phyloP scores from a whole-genome alignment of 129 eudicot genomes.

The Pseudognaphalium luteoalbum region DNA sequence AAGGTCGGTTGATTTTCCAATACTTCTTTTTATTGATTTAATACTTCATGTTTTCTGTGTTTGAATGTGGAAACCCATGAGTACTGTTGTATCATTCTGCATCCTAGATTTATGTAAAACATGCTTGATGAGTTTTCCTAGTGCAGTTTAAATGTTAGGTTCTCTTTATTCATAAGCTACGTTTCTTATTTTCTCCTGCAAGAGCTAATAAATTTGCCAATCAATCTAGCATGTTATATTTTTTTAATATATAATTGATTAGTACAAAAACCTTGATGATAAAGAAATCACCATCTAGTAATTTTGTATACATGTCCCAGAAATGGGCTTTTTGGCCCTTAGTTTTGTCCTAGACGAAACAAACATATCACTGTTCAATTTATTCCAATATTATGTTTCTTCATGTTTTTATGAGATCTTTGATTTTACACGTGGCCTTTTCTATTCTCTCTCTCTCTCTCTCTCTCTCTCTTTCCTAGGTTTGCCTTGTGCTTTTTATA shows the following conservation, averaged over 20 bases:
- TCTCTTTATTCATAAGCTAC: not conserved
- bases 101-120: conserved; percentile 9
- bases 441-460: not conserved
- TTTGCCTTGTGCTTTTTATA: not conserved
- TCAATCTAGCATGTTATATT: not conserved
- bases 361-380: not conserved
- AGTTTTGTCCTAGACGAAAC: not conserved
- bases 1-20: conserved; percentile 50
- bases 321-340: conserved; percentile 10
- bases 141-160: not conserved
- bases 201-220: conserved; percentile 1
- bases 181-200: not conserved
- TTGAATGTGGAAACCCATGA: conserved; percentile 11
- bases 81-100: conserved; percentile 1
- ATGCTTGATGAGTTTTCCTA: conserved; percentile 10
- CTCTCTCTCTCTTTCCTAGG: not conserved
- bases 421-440: not conserved
- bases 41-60: not conserved
- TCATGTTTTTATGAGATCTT: not conserved
- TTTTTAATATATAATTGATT: not conserved
- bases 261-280: not conserved
- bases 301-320: not conserved
- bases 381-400: not conserved
- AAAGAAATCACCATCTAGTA: not conserved
- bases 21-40: conserved; percentile 12